phyloP scores from a whole-genome alignment of 2,329 filamentous ascomycete genomes.

The Fusarium cicatricum region DNA sequence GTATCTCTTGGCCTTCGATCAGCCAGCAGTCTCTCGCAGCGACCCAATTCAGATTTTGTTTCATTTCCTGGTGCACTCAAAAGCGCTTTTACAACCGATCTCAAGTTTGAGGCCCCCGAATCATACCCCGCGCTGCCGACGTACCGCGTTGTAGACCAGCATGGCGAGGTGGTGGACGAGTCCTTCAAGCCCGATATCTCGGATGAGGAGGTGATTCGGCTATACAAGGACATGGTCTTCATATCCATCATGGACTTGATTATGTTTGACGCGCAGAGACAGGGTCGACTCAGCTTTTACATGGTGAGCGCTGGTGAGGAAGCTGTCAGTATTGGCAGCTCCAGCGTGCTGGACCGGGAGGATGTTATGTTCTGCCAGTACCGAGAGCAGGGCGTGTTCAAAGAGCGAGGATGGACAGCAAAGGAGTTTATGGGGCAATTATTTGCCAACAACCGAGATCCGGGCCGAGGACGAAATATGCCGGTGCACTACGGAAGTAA shows the following conservation, averaged over 20 bases:
- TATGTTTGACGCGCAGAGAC: slow-evolving; percentile 97
- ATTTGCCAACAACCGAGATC: slow-evolving; percentile 85
- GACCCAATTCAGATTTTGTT: slow-evolving; percentile 63
- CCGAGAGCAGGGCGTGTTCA: slow-evolving; percentile 89
- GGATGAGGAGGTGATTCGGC: slow-evolving; percentile 66
- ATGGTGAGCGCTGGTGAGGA: slow-evolving; percentile 97
- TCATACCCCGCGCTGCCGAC: slow-evolving; percentile 82
- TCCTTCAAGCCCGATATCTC: slow-evolving; percentile 73
- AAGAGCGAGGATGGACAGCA: slow-evolving; percentile 86
- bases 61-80: slow-evolving; percentile 96
- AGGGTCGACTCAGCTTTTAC: slow-evolving; percentile 95
- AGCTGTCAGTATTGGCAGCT: slow-evolving; percentile 89
- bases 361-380: slow-evolving; percentile 97
- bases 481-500: slow-evolving; percentile 93
- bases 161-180: slow-evolving; percentile 83
- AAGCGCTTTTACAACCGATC: slow-evolving; percentile 84
- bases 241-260: slow-evolving; percentile 91
- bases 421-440: slow-evolving; percentile 95
- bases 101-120: slow-evolving; percentile 79
- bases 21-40: slow-evolving; percentile 63
- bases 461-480: slow-evolving; percentile 90
- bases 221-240: slow-evolving; percentile 72
- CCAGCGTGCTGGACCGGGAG: slow-evolving; percentile 80
- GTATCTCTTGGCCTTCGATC: slow-evolving; percentile 44
- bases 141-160: slow-evolving; percentile 89